Percentiles rank a stretch among this genome's conserved stretches.
These are phyloP conservation scores for Xerocomellus amylosporus DNA, from an alignment of 768 basidiomycete genomes.

Conservation along the genomic window DNA sequence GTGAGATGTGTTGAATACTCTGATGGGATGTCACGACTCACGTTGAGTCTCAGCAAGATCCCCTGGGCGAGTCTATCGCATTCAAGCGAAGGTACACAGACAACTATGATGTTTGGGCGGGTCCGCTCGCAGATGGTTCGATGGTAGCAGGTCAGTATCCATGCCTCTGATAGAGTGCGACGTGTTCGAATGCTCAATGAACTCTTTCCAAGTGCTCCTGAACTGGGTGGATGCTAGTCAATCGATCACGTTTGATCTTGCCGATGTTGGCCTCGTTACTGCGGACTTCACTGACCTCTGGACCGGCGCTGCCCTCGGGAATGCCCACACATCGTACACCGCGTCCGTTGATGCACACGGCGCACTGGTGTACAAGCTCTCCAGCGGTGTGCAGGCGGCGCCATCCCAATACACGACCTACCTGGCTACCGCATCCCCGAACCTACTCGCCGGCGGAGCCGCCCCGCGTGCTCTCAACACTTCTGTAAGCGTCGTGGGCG, in stretches of 20 bases:
- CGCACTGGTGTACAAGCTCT: slow-evolving; percentile 2
- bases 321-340: neutral
- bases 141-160: slow-evolving; percentile 1
- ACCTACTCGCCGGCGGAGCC: slow-evolving; percentile 4
- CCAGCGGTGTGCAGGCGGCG: neutral
- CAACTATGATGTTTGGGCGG: slow-evolving; percentile 7
- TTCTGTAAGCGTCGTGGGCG: neutral
- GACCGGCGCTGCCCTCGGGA: neutral
- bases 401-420: neutral
- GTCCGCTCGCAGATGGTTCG: slow-evolving; percentile 5
- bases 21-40: neutral
- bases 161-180: neutral
- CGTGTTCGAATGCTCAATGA: neutral
- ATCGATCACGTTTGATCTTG: slow-evolving; percentile 1
- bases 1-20: neutral
- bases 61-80: slow-evolving; percentile 4
- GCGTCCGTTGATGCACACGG: slow-evolving; percentile 1
- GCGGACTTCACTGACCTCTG: slow-evolving; percentile 9
- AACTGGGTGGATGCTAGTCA: slow-evolving; percentile 1
- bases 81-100: slow-evolving; percentile 12
- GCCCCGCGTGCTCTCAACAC: neutral
- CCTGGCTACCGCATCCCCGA: neutral
- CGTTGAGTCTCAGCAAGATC: slow-evolving; percentile 7
- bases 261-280: neutral
- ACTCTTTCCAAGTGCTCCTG: neutral